Percentiles rank a stretch among this genome's conserved stretches.
phyloP scores from a whole-genome alignment of 163 green algal genomes.

The Prototheca stagnorum region DNA sequence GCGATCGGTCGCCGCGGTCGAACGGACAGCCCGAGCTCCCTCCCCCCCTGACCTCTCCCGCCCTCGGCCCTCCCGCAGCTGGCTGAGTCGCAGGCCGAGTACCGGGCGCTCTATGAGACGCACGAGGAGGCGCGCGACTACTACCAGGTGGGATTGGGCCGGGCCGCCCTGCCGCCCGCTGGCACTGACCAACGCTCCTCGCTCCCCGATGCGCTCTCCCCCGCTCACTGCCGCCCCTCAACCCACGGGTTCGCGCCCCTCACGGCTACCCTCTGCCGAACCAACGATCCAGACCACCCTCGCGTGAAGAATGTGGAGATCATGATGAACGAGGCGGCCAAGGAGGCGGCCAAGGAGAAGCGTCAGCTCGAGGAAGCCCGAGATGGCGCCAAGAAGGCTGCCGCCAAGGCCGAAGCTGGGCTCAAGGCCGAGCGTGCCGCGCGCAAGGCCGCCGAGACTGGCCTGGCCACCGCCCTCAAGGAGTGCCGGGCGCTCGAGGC shows the following conservation, averaged over 20 bases:
- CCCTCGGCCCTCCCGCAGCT: slow-evolving; percentile 4
- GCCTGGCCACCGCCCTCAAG: too few relatives aligned
- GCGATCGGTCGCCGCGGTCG: neutral
- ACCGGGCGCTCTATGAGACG: slow-evolving; percentile 10
- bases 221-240: too few relatives aligned
- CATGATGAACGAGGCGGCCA: neutral
- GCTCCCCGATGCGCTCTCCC: too few relatives aligned
- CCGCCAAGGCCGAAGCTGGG: neutral
- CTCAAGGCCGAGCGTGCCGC: neutral
- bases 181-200: too few relatives aligned
- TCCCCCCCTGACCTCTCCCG: neutral
- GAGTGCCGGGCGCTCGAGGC: too few relatives aligned
- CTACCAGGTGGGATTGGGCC: slow-evolving; percentile 2
- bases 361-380: neutral
- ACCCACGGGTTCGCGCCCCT: too few relatives aligned
- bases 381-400: neutral
- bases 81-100: slow-evolving; percentile 7
- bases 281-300: too few relatives aligned
- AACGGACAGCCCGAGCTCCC: neutral
- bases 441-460: neutral
- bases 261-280: too few relatives aligned
- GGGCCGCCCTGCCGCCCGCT: neutral
- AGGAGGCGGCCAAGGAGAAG: neutral
- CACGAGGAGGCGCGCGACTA: slow-evolving; percentile 10
- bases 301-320: too few relatives aligned